Evolutionary conservation across 2,329 filamentous ascomycete genomes (phyloP), one percentile per base, ranked within the genome.

Genomic region (Fusarium lyarnte): DNA sequence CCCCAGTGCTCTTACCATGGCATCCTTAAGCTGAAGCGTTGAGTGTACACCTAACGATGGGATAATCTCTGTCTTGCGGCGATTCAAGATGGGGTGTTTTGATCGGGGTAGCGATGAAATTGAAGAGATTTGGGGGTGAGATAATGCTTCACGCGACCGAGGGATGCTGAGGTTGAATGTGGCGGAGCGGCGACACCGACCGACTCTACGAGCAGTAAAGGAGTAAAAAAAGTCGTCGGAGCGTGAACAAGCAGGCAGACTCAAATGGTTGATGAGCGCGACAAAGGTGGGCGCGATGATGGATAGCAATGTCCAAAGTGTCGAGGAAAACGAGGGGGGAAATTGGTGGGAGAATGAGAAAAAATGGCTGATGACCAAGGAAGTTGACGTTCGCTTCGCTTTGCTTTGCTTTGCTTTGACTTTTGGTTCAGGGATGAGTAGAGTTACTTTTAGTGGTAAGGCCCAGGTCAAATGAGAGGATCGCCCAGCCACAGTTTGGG

Each of bases 1-100:
- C 84, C 82, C 80, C 84, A 85, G 84, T 84, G 82, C 83, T 84
- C 84, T 84, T 79, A 86, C 85, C 88, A 88, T 89, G 85, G 85
- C 89, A 84, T 84, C 84, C 83, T 81, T 81, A 80, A 79, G 62
- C 76, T 70, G 60, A 55, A 73, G 70, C 52, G 70, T 70, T 54
- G 27, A 63, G 66, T 52, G 63, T 42, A 45, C 55, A 59, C 58
- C 42, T 52, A 57, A 35, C 33, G 63, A 35, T 43, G 57, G 45
- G 25, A 55, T 33, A 59, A 43, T 46, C 17, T 41, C 33, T 47
- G 59, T 42, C 51, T 55, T 39, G 63, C 33, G 58, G 64, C 51
- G 68, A 66, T 51, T 60, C 39, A 35, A 53, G 58, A 38, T 42
- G 57, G 54, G 65, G 47, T 58, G 47, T 57, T 54, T 35, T 61